phyloP scores from a whole-genome alignment of 192 early-diverging fungal genomes.

The Phycomyces blakesleeanus region DNA sequence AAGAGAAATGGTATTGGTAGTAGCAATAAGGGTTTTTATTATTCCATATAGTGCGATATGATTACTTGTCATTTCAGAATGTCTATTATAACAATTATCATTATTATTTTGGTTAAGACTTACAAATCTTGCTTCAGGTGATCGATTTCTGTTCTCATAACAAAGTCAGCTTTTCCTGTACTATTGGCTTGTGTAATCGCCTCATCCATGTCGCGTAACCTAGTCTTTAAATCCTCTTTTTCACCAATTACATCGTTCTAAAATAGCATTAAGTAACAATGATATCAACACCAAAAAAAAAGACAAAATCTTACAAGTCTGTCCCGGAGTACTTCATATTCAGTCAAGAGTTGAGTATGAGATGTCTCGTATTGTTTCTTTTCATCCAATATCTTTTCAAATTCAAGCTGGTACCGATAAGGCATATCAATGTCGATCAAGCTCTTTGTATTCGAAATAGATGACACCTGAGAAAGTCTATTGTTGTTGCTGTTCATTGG shows the following conservation, averaged over 20 bases:
- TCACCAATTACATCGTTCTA: conserved; percentile 72
- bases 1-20: too few species aligned
- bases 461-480: conserved; percentile 12
- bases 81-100: too few species aligned
- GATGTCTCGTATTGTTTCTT: conserved; percentile 59
- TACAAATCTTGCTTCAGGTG: conserved; percentile 81
- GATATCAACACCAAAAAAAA: too few species aligned
- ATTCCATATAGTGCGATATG: too few species aligned
- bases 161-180: conserved; percentile 79
- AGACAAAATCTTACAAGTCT: conserved; percentile 25
- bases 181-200: conserved; percentile 65
- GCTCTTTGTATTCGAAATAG: conserved; percentile 2
- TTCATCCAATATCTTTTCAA: conserved; percentile 49
- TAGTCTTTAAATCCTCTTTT: conserved; percentile 66
- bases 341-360: conserved; percentile 41
- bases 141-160: conserved; percentile 84
- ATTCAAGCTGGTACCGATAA: conserved; percentile 31
- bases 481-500: too few species aligned
- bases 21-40: too few species aligned
- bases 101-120: too few species aligned
- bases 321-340: conserved; percentile 48
- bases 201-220: conserved; percentile 78
- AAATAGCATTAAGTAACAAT: background rate
- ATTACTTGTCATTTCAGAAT: too few species aligned
- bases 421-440: conserved; percentile 15